phyloP scores from a whole-genome alignment of 2,329 filamentous ascomycete species.

The Calonectria pteridis region DNA sequence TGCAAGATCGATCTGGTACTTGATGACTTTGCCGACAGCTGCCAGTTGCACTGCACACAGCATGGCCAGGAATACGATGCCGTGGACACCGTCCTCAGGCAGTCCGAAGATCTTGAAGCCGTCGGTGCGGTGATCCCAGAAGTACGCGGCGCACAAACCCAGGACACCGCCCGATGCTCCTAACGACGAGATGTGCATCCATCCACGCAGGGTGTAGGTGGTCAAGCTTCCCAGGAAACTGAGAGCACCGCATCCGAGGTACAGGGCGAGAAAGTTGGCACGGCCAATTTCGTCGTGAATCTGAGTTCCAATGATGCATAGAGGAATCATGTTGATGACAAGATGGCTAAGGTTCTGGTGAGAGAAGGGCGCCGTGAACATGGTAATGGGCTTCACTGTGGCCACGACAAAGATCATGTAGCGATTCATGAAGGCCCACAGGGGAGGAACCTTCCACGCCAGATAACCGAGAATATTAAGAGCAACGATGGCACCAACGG shows the following conservation, averaged over 20 bases:
- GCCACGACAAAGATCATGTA: slow-evolving; percentile 76
- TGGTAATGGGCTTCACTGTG: slow-evolving; percentile 71
- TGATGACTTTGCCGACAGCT: slow-evolving; percentile 57
- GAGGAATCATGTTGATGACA: slow-evolving; percentile 71
- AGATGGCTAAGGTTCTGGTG: slow-evolving; percentile 75
- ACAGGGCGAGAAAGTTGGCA: slow-evolving; percentile 77
- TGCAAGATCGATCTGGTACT: slow-evolving; percentile 61
- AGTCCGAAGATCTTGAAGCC: slow-evolving; percentile 69
- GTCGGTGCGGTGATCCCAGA: slow-evolving; percentile 69
- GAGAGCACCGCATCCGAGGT: slow-evolving; percentile 68
- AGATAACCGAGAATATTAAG: slow-evolving; percentile 69
- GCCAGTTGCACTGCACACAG: slow-evolving; percentile 64
- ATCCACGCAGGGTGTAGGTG: slow-evolving; percentile 59
- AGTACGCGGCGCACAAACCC: slow-evolving; percentile 72
- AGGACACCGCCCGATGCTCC: slow-evolving; percentile 77
- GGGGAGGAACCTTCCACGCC: slow-evolving; percentile 72
- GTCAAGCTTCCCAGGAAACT: slow-evolving; percentile 71
- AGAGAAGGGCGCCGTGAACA: slow-evolving; percentile 76
- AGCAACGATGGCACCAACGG: slow-evolving; percentile 72
- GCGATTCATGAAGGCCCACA: slow-evolving; percentile 76
- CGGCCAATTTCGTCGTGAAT: slow-evolving; percentile 79
- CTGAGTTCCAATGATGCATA: slow-evolving; percentile 75
- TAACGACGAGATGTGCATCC: slow-evolving; percentile 64
- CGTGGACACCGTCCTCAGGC: slow-evolving; percentile 69
- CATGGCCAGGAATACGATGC: slow-evolving; percentile 66